These are phyloP conservation scores for Cladosporium cucumerinum DNA, from an alignment of 2,329 filamentous ascomycete genomes.

Conservation along the genomic window DNA sequence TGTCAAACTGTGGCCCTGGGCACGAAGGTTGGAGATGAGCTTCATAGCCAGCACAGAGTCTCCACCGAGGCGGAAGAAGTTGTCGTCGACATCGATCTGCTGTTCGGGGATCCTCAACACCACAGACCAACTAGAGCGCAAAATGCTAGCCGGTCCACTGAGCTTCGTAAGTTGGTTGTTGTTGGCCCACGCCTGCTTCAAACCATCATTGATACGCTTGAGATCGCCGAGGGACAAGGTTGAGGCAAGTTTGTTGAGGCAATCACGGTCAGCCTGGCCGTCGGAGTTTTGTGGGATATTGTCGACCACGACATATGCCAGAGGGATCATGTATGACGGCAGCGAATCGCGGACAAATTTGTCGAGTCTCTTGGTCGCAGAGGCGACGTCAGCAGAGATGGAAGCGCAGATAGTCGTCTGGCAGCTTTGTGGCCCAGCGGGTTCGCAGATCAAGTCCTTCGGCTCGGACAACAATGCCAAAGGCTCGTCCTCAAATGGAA, in stretches of 20 bases:
- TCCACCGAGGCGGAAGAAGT: conserved; percentile 60
- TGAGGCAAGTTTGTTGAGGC: conserved; percentile 34
- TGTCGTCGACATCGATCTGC: conserved; percentile 53
- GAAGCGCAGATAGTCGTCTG: conserved; percentile 20
- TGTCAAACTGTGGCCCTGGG: conserved; percentile 36
- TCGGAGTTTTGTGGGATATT: conserved; percentile 31
- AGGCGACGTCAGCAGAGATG: conserved; percentile 34
- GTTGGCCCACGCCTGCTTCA: conserved; percentile 36
- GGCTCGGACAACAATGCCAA: conserved; percentile 30
- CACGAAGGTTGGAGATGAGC: conserved; percentile 46
- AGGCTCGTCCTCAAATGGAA: conserved; percentile 25
- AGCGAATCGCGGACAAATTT: conserved; percentile 43
- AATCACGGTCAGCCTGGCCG: conserved; percentile 35
- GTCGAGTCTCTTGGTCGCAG: conserved; percentile 41
- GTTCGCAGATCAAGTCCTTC: conserved; percentile 23
- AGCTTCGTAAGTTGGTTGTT: conserved; percentile 31
- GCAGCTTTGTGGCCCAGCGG: conserved; percentile 3
- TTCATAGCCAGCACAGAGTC: conserved; percentile 62
- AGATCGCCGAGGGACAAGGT: conserved; percentile 24
- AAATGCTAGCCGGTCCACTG: conserved; percentile 36
- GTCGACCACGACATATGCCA: conserved; percentile 42
- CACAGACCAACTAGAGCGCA: conserved; percentile 47
- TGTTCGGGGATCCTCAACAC: conserved; percentile 46
- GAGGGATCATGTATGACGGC: conserved; percentile 49
- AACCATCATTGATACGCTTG: conserved; percentile 25